Percentiles rank a stretch among this genome's conserved stretches.
phyloP scores from a whole-genome alignment of 1,284 basidiomycete species.

The Malassezia brasiliensis region DNA sequence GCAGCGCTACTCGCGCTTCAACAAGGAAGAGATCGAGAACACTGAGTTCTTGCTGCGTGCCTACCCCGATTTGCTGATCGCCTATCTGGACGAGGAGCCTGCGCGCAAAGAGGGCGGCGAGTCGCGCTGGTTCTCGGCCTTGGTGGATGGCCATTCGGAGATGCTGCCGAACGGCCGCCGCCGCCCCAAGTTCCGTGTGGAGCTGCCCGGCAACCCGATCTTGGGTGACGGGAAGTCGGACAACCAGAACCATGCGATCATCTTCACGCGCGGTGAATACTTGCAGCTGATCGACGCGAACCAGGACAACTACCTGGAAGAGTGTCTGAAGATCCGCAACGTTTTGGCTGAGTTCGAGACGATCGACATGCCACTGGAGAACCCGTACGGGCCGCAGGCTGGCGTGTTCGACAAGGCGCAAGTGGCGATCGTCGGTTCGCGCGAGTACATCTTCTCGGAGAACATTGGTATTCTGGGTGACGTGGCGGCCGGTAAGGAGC shows the following conservation, averaged over 20 bases:
- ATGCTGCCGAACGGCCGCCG: conserved; percentile 79
- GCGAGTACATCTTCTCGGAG: conserved; percentile 99
- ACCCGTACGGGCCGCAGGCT: conserved; percentile 71
- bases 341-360: conserved; percentile 97
- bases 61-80: conserved; percentile 97
- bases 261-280: conserved; percentile 98
- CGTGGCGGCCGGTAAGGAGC: conserved; percentile 95
- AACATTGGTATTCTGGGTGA: conserved; percentile 99
- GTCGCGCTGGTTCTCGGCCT: conserved; percentile 82
- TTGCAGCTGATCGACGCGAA: conserved; percentile 98
- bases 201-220: conserved; percentile 96
- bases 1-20: conserved; percentile 99
- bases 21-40: conserved; percentile 98
- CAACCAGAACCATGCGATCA: conserved; percentile 98
- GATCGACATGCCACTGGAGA: conserved; percentile 71
- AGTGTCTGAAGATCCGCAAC: conserved; percentile 97
- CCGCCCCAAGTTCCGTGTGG: conserved; percentile 93
- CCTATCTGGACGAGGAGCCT: conserved; percentile 93
- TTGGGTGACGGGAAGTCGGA: conserved; percentile 98
- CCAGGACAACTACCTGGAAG: conserved; percentile 99
- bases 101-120: conserved; percentile 85
- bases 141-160: conserved; percentile 96
- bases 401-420: conserved; percentile 66
- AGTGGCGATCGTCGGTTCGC: conserved; percentile 92
- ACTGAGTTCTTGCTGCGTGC: conserved; percentile 94